Percentiles rank a stretch among this genome's conserved stretches.
phyloP scores from a whole-genome alignment of 2,329 filamentous ascomycete species.

The Stagonosporopsis vannaccii region DNA sequence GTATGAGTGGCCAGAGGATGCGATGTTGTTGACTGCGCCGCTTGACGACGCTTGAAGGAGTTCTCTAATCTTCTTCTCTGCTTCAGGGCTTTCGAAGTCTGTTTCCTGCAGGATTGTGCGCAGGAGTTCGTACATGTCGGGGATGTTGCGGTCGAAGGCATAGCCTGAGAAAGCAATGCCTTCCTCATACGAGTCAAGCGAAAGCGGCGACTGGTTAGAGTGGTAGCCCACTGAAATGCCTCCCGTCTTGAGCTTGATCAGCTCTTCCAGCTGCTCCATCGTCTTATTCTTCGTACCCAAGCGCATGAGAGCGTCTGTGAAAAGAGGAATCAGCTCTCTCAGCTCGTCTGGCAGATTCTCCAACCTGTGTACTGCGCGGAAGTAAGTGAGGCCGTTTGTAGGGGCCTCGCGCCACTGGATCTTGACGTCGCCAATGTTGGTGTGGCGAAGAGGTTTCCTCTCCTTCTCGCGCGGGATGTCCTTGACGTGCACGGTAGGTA shows the following conservation, averaged over 20 bases:
- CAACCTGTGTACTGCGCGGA: slow-evolving; percentile 84
- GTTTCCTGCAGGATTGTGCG: slow-evolving; percentile 83
- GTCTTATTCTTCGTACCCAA: slow-evolving; percentile 85
- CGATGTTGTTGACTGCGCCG: slow-evolving; percentile 89
- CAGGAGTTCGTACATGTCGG: slow-evolving; percentile 88
- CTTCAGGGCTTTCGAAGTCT: slow-evolving; percentile 84
- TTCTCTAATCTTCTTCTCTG: slow-evolving; percentile 82
- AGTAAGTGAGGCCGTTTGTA: slow-evolving; percentile 96
- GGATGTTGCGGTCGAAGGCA: slow-evolving; percentile 87
- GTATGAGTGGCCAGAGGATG: slow-evolving; percentile 86
- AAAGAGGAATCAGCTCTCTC: slow-evolving; percentile 83
- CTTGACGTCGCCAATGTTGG: slow-evolving; percentile 66
- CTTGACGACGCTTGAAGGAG: slow-evolving; percentile 86
- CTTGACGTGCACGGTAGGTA: slow-evolving; percentile 86
- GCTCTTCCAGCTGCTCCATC: slow-evolving; percentile 94
- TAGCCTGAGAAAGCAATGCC: slow-evolving; percentile 85
- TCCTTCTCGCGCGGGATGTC: slow-evolving; percentile 87
- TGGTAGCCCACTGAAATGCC: slow-evolving; percentile 87
- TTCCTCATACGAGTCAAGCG: slow-evolving; percentile 75
- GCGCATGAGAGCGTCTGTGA: slow-evolving; percentile 91
- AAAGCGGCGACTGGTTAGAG: slow-evolving; percentile 76
- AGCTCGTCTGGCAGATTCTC: slow-evolving; percentile 84
- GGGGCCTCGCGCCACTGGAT: slow-evolving; percentile 92
- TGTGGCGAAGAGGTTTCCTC: slow-evolving; percentile 70
- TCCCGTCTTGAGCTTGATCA: slow-evolving; percentile 95